Evolutionary conservation across 306 rosid species (phyloP), one percentile per base, ranked within the genome.

Genomic region (Pueraria montana): DNA sequence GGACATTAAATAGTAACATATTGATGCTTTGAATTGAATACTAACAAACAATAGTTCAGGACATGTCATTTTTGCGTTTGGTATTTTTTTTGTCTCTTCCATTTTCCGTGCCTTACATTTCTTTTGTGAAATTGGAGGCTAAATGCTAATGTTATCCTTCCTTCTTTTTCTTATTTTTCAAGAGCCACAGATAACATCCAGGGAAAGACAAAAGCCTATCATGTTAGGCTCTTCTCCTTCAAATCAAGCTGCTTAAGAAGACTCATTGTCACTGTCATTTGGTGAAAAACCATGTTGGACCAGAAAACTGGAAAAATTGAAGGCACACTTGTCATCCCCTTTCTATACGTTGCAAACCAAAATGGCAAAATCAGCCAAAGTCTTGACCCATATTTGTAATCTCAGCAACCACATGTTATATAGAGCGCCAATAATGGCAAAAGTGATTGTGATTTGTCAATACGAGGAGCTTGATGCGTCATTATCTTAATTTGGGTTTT

Each of bases 161-260:
- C 11, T 74, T 74, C n/a, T 20, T 82, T 62, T 80, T 42, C 82
- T 82, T 78, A 26, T 4, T 58, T 21, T 72, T 48, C 82, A 86
- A 94, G 97, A 88, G 70, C 89, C 98, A 82, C 88, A 86, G 56
- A 72, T 86, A 68, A 67, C 84, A 20, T 85, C 72, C 8, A 89
- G 70, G 89, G 91, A 86, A 43, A 86, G 85, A 82, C 84, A 82
- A 36, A 89, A 83, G 78, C 50, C 84, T 61, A 74, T 72, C 80
- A 72, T 64, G 46, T 59, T 52, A 30, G 90, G 72, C 56, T 56
- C 87, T 46, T 66, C 80, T 20, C 65, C 82, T 82, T 81, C 87
- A 48, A 84, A 85, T 80, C 78, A 82, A 83, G 52, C 87, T 79
- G 74, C 85, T 55, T 87, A 66, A 84, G 80, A 62, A 84, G 80